These are phyloP conservation scores for Fraxinus pennsylvanica DNA, from an alignment of 257 asterid species.

Conservation along the genomic window DNA sequence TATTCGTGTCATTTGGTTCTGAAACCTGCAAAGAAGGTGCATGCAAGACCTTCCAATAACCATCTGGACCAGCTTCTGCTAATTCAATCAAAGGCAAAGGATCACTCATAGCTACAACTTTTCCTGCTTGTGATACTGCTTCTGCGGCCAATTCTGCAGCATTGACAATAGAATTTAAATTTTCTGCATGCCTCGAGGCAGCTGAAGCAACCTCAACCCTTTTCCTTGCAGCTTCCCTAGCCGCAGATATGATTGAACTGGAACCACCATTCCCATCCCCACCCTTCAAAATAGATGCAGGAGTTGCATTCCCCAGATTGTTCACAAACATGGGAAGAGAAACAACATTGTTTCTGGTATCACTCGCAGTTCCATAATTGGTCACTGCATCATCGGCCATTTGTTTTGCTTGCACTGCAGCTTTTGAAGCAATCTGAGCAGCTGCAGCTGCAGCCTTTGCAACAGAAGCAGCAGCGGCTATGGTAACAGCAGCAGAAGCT, in stretches of 20 bases:
- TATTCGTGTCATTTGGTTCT: conserved; percentile 36
- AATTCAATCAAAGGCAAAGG: conserved; percentile 68
- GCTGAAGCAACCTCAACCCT: conserved; percentile 93
- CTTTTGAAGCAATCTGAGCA: conserved; percentile 87
- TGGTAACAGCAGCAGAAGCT: conserved; percentile 83
- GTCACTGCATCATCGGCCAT: conserved; percentile 84
- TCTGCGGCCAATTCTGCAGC: conserved; percentile 98
- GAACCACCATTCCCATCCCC: conserved; percentile 52
- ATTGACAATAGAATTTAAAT: conserved; percentile 79
- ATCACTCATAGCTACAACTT: conserved; percentile 78
- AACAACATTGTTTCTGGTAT: conserved; percentile 27
- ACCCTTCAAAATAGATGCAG: conserved; percentile 56
- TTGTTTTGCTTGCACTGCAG: conserved; percentile 80
- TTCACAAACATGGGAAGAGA: conserved; percentile 36
- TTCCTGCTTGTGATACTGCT: conserved; percentile 93
- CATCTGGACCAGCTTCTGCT: conserved; percentile 72
- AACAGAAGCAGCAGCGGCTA: conserved; percentile 94
- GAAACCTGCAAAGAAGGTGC: conserved; percentile 38
- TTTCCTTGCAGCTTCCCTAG: conserved; percentile 89
- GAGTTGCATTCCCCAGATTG: conserved; percentile 49
- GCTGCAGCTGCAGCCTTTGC: conserved; percentile 99
- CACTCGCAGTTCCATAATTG: conserved; percentile 36
- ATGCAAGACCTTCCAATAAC: conserved; percentile 59
- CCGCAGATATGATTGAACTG: conserved; percentile 67
- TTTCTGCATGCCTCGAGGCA: conserved; percentile 90